A percentile compares a stretch with the other conserved stretches of the same genome.
phyloP scores from a whole-genome alignment of 192 early-diverging fungal genomes.

The Coemansia asiatica region DNA sequence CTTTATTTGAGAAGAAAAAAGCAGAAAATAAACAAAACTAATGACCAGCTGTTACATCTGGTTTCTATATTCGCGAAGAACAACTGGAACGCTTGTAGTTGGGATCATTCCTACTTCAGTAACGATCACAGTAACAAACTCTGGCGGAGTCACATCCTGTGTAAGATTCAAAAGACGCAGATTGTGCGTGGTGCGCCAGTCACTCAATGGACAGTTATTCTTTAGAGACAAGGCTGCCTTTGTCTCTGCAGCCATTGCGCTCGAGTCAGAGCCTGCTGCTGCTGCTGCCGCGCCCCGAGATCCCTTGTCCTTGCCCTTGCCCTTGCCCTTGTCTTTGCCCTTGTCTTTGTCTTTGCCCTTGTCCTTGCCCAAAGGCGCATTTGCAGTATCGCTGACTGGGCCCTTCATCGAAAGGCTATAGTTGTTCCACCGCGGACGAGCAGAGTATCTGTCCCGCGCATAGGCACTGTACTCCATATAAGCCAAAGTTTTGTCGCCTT shows the following conservation, averaged over 20 bases:
- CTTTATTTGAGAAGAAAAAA: neutral
- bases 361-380: slow-evolving; percentile 4
- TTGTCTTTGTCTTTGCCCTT: slow-evolving; percentile 32
- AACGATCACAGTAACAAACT: slow-evolving; percentile 86
- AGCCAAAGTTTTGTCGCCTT: slow-evolving; percentile 29
- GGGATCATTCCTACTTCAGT: slow-evolving; percentile 93
- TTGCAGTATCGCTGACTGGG: slow-evolving; percentile 9
- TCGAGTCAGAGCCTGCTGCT: slow-evolving; percentile 15
- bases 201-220: slow-evolving; percentile 41
- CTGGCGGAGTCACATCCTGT: slow-evolving; percentile 94
- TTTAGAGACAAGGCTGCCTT: slow-evolving; percentile 20
- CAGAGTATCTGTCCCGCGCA: slow-evolving; percentile 53
- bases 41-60: slow-evolving; percentile 11
- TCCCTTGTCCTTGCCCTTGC: slow-evolving; percentile 33
- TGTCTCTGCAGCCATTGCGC: slow-evolving; percentile 26
- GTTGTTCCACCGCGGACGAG: slow-evolving; percentile 53
- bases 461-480: slow-evolving; percentile 57
- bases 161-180: slow-evolving; percentile 85
- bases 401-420: slow-evolving; percentile 15
- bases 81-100: slow-evolving; percentile 81
- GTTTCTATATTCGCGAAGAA: slow-evolving; percentile 60
- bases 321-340: slow-evolving; percentile 19
- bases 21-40: too few species aligned
- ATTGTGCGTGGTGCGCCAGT: slow-evolving; percentile 77
- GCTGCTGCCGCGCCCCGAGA: slow-evolving; percentile 13